Percentiles rank a stretch among this genome's conserved stretches.
phyloP scores from a whole-genome alignment of 148 eudicot genomes.

The Cornus controversa region DNA sequence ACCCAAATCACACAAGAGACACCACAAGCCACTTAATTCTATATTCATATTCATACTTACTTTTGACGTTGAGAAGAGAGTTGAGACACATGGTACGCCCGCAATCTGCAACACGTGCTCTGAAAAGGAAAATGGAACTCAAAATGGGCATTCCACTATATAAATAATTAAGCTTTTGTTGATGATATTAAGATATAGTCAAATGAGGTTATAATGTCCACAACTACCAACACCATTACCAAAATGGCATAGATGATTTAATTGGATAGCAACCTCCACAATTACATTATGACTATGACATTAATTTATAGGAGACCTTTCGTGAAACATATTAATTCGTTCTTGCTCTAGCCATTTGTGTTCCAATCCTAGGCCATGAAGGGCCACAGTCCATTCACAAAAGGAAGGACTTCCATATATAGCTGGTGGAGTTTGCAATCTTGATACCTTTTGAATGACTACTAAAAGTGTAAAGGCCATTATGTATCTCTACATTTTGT shows the following conservation, averaged over 20 bases:
- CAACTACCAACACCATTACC: conserved; percentile 4
- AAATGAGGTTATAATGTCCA: not conserved
- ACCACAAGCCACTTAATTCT: too few species aligned
- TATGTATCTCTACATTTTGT: too few species aligned
- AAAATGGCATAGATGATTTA: not conserved
- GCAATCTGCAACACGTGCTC: conserved; percentile 20
- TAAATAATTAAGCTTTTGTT: not conserved
- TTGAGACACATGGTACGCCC: not conserved
- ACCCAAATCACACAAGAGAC: conserved; percentile 15
- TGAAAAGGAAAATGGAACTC: conserved; percentile 12
- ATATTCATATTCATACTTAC: too few species aligned
- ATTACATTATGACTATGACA: not conserved
- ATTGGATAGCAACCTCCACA: conserved; percentile 9
- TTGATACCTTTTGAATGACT: not conserved
- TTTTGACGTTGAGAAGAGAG: too few species aligned
- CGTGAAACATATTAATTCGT: too few species aligned
- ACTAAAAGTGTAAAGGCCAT: not conserved
- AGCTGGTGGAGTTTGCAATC: not conserved
- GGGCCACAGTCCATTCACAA: too few species aligned
- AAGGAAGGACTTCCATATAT: not conserved
- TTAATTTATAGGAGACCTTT: not conserved
- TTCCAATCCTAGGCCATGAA: too few species aligned
- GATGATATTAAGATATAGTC: not conserved
- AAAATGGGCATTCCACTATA: conserved; percentile 17
- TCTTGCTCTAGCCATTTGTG: too few species aligned